Evolutionary conservation across 169 alveolate genomes (phyloP).

Genomic region (Theileria parva): DNA sequence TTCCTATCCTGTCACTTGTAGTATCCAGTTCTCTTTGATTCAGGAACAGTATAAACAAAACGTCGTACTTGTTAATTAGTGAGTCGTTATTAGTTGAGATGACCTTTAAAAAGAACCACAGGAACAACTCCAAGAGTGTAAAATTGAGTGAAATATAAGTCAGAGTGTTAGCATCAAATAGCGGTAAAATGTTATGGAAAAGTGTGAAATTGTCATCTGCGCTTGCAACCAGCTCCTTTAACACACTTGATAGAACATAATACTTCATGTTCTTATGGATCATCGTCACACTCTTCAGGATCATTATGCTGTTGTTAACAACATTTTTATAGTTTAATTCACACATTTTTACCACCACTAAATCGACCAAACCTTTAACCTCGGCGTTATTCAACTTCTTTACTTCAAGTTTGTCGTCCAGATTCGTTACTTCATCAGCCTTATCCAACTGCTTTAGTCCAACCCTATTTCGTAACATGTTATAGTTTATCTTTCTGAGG

Average conservation of each 20-base stretch:
- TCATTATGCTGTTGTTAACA: background rate
- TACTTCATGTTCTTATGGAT: background rate
- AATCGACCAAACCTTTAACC: background rate
- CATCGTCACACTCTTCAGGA: background rate
- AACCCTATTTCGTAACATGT: background rate
- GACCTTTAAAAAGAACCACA: conserved; percentile 27
- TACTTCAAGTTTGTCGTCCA: background rate
- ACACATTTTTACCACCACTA: conserved; percentile 1
- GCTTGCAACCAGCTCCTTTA: no score
- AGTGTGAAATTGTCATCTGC: no score
- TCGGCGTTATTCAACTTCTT: background rate
- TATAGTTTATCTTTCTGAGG: background rate
- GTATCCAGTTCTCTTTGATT: conserved; percentile 25
- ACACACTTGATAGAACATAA: background rate
- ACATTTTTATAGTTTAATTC: conserved; percentile 1
- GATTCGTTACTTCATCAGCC: background rate
- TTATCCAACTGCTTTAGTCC: background rate
- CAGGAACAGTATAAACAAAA: conserved; percentile 16
- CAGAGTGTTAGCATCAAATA: background rate
- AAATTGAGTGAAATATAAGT: conserved; percentile 4
- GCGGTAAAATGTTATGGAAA: background rate
- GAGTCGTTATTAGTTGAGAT: conserved; percentile 52
- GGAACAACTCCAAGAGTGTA: conserved; percentile 25
- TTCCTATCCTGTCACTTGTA: background rate
- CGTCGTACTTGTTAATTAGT: conserved; percentile 56